A percentile compares a stretch with the other conserved stretches of the same genome.
phyloP scores from a whole-genome alignment of 176 grass and related monocot genomes.

The Puccinellia tenuiflora region DNA sequence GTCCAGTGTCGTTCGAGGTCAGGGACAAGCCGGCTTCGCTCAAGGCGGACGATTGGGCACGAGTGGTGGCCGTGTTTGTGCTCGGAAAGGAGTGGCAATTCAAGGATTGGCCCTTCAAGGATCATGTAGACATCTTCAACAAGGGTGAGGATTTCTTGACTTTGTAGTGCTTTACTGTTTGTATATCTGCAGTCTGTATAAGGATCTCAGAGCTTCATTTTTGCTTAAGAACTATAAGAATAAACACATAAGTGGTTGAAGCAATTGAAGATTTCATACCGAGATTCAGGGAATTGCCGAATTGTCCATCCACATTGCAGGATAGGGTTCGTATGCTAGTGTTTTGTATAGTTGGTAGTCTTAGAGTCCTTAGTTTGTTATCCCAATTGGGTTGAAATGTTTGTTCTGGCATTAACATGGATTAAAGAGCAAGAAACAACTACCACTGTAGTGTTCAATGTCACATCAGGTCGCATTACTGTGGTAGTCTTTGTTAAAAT shows the following conservation, averaged over 20 bases:
- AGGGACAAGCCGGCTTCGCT: slow-evolving; percentile 79
- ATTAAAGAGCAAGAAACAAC: neutral
- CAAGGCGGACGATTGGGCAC: slow-evolving; percentile 78
- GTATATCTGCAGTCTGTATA: neutral
- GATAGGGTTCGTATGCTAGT: neutral
- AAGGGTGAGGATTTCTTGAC: slow-evolving; percentile 44
- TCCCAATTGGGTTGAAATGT: neutral
- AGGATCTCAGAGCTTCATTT: neutral
- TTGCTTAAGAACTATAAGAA: neutral
- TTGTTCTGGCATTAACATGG: neutral
- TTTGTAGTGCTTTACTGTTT: neutral
- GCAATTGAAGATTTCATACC: neutral
- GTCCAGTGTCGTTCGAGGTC: slow-evolving; percentile 58
- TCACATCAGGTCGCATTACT: neutral
- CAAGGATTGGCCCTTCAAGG: slow-evolving; percentile 99
- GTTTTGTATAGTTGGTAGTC: neutral
- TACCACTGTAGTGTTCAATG: neutral
- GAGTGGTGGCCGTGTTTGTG: slow-evolving; percentile 82
- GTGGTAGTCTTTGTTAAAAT: neutral
- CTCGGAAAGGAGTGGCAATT: slow-evolving; percentile 99
- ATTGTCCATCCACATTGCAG: neutral
- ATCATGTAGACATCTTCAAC: slow-evolving; percentile 95
- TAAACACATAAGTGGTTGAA: neutral
- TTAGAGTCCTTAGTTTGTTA: neutral
- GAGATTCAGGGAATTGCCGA: neutral